Percentiles rank a stretch among this genome's conserved stretches.
These are phyloP conservation scores for Cercospora zeae-maydis DNA, from an alignment of 2,329 filamentous ascomycete species.

Conservation along the genomic window DNA sequence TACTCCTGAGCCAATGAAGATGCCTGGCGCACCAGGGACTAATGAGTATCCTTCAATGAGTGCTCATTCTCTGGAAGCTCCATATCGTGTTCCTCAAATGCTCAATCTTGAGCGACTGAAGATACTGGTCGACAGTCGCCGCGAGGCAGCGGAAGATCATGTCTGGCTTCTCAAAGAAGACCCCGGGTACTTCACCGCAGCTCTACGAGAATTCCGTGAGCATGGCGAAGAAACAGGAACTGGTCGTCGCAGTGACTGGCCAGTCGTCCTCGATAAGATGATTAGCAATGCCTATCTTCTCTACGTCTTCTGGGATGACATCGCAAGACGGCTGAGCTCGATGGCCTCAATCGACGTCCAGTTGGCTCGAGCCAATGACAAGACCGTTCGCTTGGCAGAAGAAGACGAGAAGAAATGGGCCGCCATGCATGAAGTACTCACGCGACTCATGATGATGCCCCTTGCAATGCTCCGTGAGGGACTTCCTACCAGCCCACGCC, in stretches of 20 bases:
- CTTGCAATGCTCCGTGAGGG: slow-evolving; percentile 12
- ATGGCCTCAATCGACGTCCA: slow-evolving; percentile 32
- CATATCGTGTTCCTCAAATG: slow-evolving; percentile 50
- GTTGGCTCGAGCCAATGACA: slow-evolving; percentile 42
- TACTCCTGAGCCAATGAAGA: slow-evolving; percentile 14
- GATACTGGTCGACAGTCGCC: slow-evolving; percentile 44
- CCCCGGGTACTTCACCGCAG: slow-evolving; percentile 53
- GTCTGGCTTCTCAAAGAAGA: slow-evolving; percentile 57
- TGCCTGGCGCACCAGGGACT: not conserved
- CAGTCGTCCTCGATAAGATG: slow-evolving; percentile 17
- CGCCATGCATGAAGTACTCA: slow-evolving; percentile 35
- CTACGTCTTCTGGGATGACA: slow-evolving; percentile 25
- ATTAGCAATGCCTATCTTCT: slow-evolving; percentile 20
- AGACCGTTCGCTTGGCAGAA: slow-evolving; percentile 37
- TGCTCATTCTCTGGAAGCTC: slow-evolving; percentile 45
- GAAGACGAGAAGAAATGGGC: slow-evolving; percentile 41
- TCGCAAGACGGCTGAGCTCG: slow-evolving; percentile 13
- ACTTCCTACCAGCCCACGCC: slow-evolving; percentile 23
- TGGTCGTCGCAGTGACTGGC: slow-evolving; percentile 14
- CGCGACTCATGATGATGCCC: slow-evolving; percentile 11
- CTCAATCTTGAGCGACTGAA: slow-evolving; percentile 49
- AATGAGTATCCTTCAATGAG: slow-evolving; percentile 18
- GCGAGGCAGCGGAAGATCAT: slow-evolving; percentile 50
- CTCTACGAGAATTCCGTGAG: slow-evolving; percentile 44
- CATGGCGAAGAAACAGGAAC: slow-evolving; percentile 43